Base-by-base conservation (phyloP, 768 basidiomycete species). In the Lactarius sanguifluus region DNA sequence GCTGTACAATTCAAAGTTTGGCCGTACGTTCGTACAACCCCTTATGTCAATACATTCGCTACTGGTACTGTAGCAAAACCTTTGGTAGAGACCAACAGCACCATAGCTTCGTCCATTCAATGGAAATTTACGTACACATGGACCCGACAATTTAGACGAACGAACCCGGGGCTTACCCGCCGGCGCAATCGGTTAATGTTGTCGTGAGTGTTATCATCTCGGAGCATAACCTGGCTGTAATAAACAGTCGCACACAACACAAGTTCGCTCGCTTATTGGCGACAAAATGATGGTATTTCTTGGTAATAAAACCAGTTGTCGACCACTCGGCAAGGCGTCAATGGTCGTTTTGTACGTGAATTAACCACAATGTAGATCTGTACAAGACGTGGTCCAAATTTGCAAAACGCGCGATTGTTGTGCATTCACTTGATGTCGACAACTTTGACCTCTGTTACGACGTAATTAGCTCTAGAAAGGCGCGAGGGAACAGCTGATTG, bases 371-470 rank as follows among this genome's bases (percentile, higher is more conserved):
- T 12, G 34, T 56, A 64, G 62, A 54, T 67, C 28, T 16, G 43
- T 40, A 43, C 47, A 62, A 28, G 34, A 41, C 34, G 43, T 10
- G 5, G 38, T 32, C 50, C 38, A 38, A 50, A 54, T 62, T 60
- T 52, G 34, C 57, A 54, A 59, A 52, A 30, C 50, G 45, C 66
- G 16, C 38, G 40, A 52, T 52, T 45, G 23, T 45, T 32, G 62
- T 20, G 47, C 54, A 74, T 23, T 79, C 81, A 89, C 75, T 87
- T 88, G 78, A 91, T 84, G 69, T 81, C 81, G 70, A 90, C 71
- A 34, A 90, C 83, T 75, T 91, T 91, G 73, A 88, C 85, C 80
- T 91, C 90, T 91, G 76, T 59, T 59, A 66, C 63, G 57, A 50
- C 23, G 58, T 45, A 57, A 10, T 67, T 12, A 52, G 61, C 47